phyloP scores from a whole-genome alignment of 2,329 filamentous ascomycete species.

The Cladosporium sp. region DNA sequence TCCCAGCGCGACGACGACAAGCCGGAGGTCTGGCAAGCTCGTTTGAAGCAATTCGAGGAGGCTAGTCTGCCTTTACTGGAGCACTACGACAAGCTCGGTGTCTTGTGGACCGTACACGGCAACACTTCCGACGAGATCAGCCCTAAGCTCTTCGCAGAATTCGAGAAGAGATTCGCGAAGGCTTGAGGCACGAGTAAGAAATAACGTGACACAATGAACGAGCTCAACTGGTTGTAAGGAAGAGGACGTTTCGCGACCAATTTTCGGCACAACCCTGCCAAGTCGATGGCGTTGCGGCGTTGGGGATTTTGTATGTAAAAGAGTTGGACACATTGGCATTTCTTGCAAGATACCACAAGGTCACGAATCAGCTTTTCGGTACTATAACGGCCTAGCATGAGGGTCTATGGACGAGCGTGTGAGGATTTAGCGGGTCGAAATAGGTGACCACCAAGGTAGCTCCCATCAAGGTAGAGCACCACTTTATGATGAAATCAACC shows the following conservation, averaged over 20 bases:
- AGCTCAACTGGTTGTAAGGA: no score
- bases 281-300: neutral
- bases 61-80: constrained; percentile 80
- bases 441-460: constrained; percentile 12
- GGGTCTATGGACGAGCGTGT: neutral
- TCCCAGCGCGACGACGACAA: constrained; percentile 81
- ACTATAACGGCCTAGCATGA: neutral
- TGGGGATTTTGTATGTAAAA: neutral
- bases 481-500: constrained; percentile 1
- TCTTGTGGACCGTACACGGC: constrained; percentile 82
- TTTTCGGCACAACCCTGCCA: no score
- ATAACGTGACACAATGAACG: neutral
- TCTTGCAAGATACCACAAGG: neutral
- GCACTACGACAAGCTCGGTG: constrained; percentile 79
- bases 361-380: neutral
- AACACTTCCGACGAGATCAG: constrained; percentile 92
- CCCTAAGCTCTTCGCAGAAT: constrained; percentile 79
- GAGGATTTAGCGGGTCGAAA: constrained; percentile 4
- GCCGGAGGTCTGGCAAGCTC: constrained; percentile 76
- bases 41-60: constrained; percentile 80
- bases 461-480: constrained; percentile 13
- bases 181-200: neutral
- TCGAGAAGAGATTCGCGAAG: constrained; percentile 66
- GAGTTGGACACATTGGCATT: neutral
- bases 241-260: no score